Base-by-base conservation (phyloP, 2,329 filamentous ascomycete genomes). In the Calonectria pteridis region DNA sequence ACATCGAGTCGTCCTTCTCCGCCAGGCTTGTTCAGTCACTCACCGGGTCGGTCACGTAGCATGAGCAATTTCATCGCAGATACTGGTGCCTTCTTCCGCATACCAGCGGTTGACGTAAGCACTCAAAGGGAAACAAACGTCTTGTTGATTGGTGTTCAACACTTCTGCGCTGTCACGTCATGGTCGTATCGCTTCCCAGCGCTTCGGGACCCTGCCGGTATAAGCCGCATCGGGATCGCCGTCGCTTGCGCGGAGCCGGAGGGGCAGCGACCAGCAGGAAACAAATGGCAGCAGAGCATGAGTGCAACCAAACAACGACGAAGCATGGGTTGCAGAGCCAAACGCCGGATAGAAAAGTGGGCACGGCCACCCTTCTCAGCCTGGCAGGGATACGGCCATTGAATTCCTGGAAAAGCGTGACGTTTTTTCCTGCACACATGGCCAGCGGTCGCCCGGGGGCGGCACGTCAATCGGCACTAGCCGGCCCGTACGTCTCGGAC, bases 191-290 rank as follows among this genome's bases (percentile, higher is more conserved):
- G 37, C 50, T 43, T 62, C 55, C 63, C 62, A 58, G 53, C 23
- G 20, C 67, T 33, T 58, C 69, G 50, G 33, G 53, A 58, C 69
- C 72, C 69, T 66, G 49, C 62, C 51, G 33, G 37, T 26, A 69
- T 43, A 70, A 59, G 53, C 73, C 76, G 73, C 75, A 77, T 77
- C 77, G 77, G 77, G 75, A 79, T 79, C 76, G 76, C 77, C 77
- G 77, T 77, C 76, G 72, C 72, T 77, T 74, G 72, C 72, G 71
- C 76, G 68, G 76, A 67, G 67, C 73, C 66, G 64, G 70, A 58
- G 53, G 55, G 55, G 55, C 55, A n/a, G 31, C 33, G 13, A 28
- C 23, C 55, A 16, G 18, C 23, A 16, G 33, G 33, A 62, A 62
- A 10, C 55, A 62, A 40, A 62, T 40, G 55, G 33, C n/a, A 37